Evolutionary conservation across 1,139 yeast genomes (phyloP).

Genomic region (Magnusiomyces paraingens): DNA sequence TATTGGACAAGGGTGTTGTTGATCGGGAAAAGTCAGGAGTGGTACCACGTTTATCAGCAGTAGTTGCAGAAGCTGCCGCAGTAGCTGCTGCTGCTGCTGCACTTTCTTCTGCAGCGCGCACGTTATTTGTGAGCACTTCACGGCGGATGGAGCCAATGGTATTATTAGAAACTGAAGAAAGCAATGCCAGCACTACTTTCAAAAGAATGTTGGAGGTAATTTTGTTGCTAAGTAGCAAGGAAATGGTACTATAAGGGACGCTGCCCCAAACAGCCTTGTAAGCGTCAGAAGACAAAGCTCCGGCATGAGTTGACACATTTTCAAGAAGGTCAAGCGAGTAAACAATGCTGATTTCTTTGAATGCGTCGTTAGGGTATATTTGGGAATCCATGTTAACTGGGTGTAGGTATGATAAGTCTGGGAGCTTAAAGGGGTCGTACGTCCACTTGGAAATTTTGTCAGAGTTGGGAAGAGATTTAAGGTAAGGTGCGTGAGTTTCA

Average conservation of each 20-base stretch:
- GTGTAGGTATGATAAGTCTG: background rate
- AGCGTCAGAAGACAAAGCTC: background rate
- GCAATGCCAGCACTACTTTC: background rate
- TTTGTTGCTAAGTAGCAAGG: background rate
- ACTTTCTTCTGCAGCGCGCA: too few species aligned
- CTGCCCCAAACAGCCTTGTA: background rate
- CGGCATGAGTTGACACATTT: background rate
- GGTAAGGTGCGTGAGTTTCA: background rate
- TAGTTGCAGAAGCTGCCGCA: too few species aligned
- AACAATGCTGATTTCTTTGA: background rate
- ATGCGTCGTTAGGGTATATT: background rate
- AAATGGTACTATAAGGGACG: background rate
- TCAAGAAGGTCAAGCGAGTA: background rate
- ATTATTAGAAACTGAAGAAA: background rate
- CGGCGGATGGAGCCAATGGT: background rate
- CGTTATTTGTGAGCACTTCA: background rate
- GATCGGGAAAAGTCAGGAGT: too few species aligned
- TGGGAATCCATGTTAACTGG: slow-evolving; percentile 1
- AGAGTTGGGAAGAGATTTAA: background rate
- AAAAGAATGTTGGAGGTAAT: background rate
- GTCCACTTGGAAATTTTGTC: background rate
- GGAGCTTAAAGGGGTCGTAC: background rate
- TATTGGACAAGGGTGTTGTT: too few species aligned
- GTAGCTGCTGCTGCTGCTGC: too few species aligned
- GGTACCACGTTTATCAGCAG: too few species aligned